These are phyloP conservation scores for Pisolithus microcarpus DNA, from an alignment of 768 basidiomycete species.

Conservation along the genomic window DNA sequence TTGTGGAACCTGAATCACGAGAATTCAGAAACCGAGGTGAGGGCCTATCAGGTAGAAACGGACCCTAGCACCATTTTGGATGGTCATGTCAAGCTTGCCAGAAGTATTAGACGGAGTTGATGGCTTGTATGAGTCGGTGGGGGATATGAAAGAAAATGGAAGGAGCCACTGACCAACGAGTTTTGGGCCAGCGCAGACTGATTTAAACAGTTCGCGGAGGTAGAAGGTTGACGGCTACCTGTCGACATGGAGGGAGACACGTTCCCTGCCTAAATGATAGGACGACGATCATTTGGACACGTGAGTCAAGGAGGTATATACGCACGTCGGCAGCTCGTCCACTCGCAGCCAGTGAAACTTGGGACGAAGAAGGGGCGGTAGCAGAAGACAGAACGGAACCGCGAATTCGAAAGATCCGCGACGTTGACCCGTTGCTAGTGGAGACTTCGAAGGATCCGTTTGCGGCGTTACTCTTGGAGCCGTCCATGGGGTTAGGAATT, in stretches of 20 bases:
- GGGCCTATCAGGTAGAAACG: background rate
- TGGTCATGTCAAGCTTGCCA: background rate
- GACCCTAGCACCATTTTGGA: background rate
- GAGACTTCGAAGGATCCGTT: background rate
- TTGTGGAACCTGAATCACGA: slow-evolving; percentile 6
- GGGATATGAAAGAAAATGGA: slow-evolving; percentile 3
- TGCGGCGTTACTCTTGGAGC: slow-evolving; percentile 1
- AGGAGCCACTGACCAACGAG: slow-evolving; percentile 12
- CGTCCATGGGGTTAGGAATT: slow-evolving; percentile 6
- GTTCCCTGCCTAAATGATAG: slow-evolving; percentile 8
- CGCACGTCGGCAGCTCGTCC: slow-evolving; percentile 8
- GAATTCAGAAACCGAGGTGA: background rate
- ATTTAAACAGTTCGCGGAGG: slow-evolving; percentile 6
- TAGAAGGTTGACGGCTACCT: slow-evolving; percentile 1
- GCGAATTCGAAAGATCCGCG: slow-evolving; percentile 10
- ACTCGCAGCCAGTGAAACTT: slow-evolving; percentile 2
- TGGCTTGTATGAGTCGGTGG: slow-evolving; percentile 9
- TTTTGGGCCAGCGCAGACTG: background rate
- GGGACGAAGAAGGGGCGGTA: slow-evolving; percentile 1
- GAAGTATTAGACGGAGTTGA: slow-evolving; percentile 1
- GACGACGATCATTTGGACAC: slow-evolving; percentile 8
- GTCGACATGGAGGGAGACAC: slow-evolving; percentile 9
- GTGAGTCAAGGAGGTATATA: slow-evolving; percentile 2
- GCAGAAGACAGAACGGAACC: background rate
- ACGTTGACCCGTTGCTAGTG: slow-evolving; percentile 6